Conservation (phyloP, 2,329 filamentous ascomycete genomes). For the Diaporthe sp. region DNA sequence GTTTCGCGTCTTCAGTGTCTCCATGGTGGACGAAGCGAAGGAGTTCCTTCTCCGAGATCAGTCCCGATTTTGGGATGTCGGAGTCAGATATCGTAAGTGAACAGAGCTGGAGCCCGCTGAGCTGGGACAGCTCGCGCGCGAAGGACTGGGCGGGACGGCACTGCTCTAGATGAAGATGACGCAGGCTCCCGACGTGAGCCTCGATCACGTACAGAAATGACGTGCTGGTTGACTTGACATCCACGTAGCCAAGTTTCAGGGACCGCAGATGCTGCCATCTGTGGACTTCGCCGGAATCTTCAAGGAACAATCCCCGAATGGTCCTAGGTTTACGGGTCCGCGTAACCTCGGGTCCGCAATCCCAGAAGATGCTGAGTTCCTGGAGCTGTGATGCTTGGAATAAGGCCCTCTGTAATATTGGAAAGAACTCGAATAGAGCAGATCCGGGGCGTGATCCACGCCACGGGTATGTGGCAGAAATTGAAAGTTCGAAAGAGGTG, state of each 20-base stretch:
- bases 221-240: background rate
- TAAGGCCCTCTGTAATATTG: background rate
- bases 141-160: background rate
- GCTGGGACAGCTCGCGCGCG: background rate
- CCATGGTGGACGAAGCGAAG: background rate
- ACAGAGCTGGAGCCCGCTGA: background rate
- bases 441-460: too few species aligned
- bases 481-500: background rate
- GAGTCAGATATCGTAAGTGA: background rate
- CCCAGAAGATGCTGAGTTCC: background rate
- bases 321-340: too few species aligned
- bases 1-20: too few species aligned
- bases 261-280: background rate
- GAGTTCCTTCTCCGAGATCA: background rate
- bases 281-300: background rate
- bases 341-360: background rate
- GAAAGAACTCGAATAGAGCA: background rate
- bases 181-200: background rate
- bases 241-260: background rate
- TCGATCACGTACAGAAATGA: background rate
- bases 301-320: background rate
- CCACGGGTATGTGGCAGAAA: background rate
- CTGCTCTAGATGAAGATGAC: background rate
- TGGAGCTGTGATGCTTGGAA: background rate
- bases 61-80: background rate